Evolutionary conservation across 495 filamentous ascomycete genomes (phyloP).

Genomic region (Lophiostoma macrostomum): DNA sequence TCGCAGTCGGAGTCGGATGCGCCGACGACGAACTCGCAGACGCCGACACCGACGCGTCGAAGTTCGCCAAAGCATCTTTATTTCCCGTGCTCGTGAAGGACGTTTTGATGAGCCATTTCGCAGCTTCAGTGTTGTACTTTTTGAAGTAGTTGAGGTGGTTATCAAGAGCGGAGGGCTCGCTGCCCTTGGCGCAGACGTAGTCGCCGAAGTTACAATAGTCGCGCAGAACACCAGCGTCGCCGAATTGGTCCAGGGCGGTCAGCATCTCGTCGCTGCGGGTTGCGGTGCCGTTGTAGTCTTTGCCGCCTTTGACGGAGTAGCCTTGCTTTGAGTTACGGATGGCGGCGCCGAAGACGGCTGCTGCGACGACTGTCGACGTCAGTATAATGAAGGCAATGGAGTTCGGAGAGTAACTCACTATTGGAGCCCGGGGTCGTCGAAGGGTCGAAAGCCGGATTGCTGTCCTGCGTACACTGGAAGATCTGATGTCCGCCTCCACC

Average conservation of each 20-base stretch:
- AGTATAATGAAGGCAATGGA: too few relatives aligned
- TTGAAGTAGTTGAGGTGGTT: slow-evolving; percentile 30
- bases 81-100: too few relatives aligned
- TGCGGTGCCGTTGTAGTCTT: slow-evolving; percentile 12
- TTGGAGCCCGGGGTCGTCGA: slow-evolving; percentile 18
- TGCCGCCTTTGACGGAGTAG: slow-evolving; percentile 24
- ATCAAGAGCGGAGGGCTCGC: not conserved
- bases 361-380: slow-evolving; percentile 13
- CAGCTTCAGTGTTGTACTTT: slow-evolving; percentile 18
- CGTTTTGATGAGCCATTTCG: slow-evolving; percentile 14
- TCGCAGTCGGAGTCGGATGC: too few relatives aligned
- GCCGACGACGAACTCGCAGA: too few relatives aligned
- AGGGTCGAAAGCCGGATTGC: slow-evolving; percentile 16
- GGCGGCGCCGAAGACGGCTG: slow-evolving; percentile 21
- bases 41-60: too few relatives aligned
- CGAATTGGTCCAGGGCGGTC: slow-evolving; percentile 6
- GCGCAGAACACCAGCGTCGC: slow-evolving; percentile 24
- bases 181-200: slow-evolving; percentile 22
- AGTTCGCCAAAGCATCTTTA: too few relatives aligned
- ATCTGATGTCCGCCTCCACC: slow-evolving; percentile 25
- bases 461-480: slow-evolving; percentile 19
- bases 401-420: slow-evolving; percentile 9
- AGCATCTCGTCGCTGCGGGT: slow-evolving; percentile 2
- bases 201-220: slow-evolving; percentile 25
- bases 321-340: slow-evolving; percentile 13